These are phyloP conservation scores for Climacium dendroides DNA, from an alignment of 225 moss, liverwort and hornwort species.

Conservation along the genomic window DNA sequence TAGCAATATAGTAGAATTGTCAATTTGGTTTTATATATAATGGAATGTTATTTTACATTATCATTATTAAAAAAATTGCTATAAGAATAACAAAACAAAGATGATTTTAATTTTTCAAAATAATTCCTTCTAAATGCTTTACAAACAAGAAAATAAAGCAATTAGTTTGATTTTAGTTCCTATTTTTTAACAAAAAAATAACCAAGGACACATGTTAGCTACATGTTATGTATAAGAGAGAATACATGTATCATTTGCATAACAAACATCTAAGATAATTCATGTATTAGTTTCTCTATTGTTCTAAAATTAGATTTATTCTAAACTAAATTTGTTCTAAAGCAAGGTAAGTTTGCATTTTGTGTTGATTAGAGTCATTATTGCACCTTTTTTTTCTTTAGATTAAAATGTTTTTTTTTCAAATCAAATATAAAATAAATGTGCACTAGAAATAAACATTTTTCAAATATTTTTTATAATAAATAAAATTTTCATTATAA, in stretches of 20 bases:
- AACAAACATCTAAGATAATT: not conserved
- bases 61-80: not conserved
- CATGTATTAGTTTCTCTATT: not conserved
- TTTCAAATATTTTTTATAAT: not conserved
- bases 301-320: not conserved
- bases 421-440: not conserved
- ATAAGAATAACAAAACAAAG: not conserved
- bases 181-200: not conserved
- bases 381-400: not conserved
- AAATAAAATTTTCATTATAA: not conserved
- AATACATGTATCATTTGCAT: not conserved
- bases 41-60: too few relatives aligned
- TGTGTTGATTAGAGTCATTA: not conserved
- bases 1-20: not conserved
- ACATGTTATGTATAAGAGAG: not conserved
- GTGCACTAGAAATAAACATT: fast-evolving
- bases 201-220: not conserved
- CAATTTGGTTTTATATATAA: not conserved
- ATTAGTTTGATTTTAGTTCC: not conserved
- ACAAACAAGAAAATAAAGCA: not conserved
- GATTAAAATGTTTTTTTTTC: too few relatives aligned
- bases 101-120: too few relatives aligned
- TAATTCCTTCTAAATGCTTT: not conserved
- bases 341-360: too few relatives aligned
- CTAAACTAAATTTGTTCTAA: not conserved